Percentiles rank a stretch among this genome's conserved stretches.
Evolutionary conservation across 164 flowering plant species (phyloP).

Genomic region (Liriodendron chinense): DNA sequence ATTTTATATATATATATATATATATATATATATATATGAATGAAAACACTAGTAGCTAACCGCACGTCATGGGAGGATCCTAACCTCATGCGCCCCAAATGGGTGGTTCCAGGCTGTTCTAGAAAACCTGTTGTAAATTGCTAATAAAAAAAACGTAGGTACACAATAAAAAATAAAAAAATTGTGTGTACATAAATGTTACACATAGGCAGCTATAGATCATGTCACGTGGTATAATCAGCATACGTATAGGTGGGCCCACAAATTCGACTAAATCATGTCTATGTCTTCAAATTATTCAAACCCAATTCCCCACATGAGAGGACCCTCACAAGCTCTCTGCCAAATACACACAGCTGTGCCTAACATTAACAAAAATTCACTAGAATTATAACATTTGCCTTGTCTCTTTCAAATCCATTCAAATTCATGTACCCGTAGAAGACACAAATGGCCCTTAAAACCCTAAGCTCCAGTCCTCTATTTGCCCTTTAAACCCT

Average conservation of each 20-base stretch:
- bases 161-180: not conserved
- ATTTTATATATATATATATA: too few relatives aligned
- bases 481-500: not conserved
- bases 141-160: not conserved
- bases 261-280: not conserved
- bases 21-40: too few relatives aligned
- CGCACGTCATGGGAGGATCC: too few relatives aligned
- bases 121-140: not conserved
- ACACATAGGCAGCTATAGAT: not conserved
- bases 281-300: slow-evolving; percentile 2
- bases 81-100: too few relatives aligned
- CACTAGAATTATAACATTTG: not conserved
- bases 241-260: not conserved
- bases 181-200: not conserved
- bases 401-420: not conserved
- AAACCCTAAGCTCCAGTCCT: not conserved
- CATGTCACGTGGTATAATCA: not conserved
- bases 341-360: slow-evolving; percentile 12
- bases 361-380: not conserved
- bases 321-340: not conserved
- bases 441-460: not conserved
- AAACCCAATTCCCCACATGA: not conserved
- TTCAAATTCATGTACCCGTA: not conserved
- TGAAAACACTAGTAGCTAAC: too few relatives aligned
- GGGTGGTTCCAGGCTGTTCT: too few relatives aligned